These are phyloP conservation scores for Aschersonia sp. DNA, from an alignment of 2,329 filamentous ascomycete genomes.

Conservation along the genomic window DNA sequence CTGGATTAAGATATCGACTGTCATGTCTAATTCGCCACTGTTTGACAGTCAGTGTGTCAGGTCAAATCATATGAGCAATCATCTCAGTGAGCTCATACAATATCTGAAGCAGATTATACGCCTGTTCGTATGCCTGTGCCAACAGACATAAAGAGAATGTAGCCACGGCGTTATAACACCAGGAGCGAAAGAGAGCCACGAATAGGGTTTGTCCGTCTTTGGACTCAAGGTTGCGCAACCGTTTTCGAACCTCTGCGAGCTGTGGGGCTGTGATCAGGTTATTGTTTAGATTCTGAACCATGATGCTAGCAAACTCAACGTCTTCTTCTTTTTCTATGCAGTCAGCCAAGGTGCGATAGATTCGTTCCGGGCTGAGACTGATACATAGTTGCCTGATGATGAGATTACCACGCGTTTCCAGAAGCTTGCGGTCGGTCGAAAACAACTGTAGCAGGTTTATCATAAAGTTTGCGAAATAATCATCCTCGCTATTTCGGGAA, in stretches of 20 bases:
- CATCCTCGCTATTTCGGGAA: slow-evolving; percentile 89
- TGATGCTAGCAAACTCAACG: slow-evolving; percentile 96
- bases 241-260: slow-evolving; percentile 76
- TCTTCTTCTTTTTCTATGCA: slow-evolving; percentile 97
- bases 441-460: slow-evolving; percentile 90
- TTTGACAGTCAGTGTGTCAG: background rate
- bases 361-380: slow-evolving; percentile 83
- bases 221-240: slow-evolving; percentile 79
- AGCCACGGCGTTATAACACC: slow-evolving; percentile 97
- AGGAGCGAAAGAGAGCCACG: slow-evolving; percentile 83
- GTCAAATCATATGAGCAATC: background rate
- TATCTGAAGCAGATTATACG: slow-evolving; percentile 88
- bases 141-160: slow-evolving; percentile 93
- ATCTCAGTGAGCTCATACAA: slow-evolving; percentile 46
- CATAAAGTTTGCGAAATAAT: slow-evolving; percentile 98
- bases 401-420: slow-evolving; percentile 87
- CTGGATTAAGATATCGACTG: slow-evolving; percentile 95
- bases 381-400: slow-evolving; percentile 94
- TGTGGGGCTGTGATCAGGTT: slow-evolving; percentile 97
- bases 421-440: slow-evolving; percentile 77
- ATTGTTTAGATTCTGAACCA: slow-evolving; percentile 99
- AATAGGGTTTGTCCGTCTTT: slow-evolving; percentile 96
- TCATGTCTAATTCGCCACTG: slow-evolving; percentile 95
- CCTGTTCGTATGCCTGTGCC: slow-evolving; percentile 95
- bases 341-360: slow-evolving; percentile 89